Conservation (phyloP, 2,329 filamentous ascomycete species). For the Botrytis fragariae region DNA sequence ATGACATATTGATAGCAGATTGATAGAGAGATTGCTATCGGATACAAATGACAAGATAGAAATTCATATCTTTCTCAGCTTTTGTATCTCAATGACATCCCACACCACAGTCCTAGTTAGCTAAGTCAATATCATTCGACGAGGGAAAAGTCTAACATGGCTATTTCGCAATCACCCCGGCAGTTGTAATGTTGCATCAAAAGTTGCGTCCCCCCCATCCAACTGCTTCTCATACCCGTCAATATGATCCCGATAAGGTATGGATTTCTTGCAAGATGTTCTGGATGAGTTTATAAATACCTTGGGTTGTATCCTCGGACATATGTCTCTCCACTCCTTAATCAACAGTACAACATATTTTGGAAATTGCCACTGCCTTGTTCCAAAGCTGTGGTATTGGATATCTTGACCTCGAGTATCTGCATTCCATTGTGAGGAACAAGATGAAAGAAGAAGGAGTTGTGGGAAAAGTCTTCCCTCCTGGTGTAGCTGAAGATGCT, state of each 20-base stretch:
- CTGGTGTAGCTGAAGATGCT: constrained; percentile 28
- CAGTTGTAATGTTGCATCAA: constrained; percentile 11
- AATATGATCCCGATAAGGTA: constrained; percentile 19
- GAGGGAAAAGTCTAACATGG: not conserved
- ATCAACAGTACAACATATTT: constrained; percentile 17
- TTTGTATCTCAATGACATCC: not conserved
- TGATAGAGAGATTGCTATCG: constrained; percentile 4
- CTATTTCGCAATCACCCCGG: not conserved
- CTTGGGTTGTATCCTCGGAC: constrained; percentile 10
- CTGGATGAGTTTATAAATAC: constrained; percentile 19
- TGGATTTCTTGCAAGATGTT: not conserved
- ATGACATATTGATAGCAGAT: not conserved
- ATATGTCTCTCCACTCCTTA: constrained; percentile 12
- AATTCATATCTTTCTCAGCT: not conserved
- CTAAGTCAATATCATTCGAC: not conserved
- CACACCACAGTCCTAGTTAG: not conserved
- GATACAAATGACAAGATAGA: constrained; percentile 17
- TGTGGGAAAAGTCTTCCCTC: constrained; percentile 18
- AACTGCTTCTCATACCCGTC: constrained; percentile 19
- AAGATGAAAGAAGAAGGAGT: constrained; percentile 18
- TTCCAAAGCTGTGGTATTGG: constrained; percentile 11
- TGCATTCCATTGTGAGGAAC: constrained; percentile 2
- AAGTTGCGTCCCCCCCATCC: constrained; percentile 7
- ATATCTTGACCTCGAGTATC: constrained; percentile 13
- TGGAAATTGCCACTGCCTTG: not conserved